Evolutionary conservation across 2,329 filamentous ascomycete species (phyloP).

Genomic region (Raffaelea ambrosiae): DNA sequence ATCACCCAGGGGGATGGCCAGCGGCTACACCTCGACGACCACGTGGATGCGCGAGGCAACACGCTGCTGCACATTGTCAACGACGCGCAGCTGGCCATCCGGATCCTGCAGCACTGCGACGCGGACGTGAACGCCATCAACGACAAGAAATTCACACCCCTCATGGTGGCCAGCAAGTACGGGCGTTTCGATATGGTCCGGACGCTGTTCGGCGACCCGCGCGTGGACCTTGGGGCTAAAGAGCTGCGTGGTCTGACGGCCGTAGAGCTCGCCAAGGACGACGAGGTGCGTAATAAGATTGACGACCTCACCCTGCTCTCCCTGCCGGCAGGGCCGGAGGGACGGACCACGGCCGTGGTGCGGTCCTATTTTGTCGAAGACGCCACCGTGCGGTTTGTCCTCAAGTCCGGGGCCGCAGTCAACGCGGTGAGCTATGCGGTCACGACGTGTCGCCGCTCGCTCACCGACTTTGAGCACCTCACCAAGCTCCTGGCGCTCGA

Average conservation of each 20-base stretch:
- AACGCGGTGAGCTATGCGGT: slow-evolving; percentile 78
- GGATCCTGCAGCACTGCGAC: slow-evolving; percentile 75
- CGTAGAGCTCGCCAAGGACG: slow-evolving; percentile 93
- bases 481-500: slow-evolving; percentile 76
- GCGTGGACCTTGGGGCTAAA: slow-evolving; percentile 76
- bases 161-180: slow-evolving; percentile 99
- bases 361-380: slow-evolving; percentile 97
- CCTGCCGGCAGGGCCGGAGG: slow-evolving; percentile 60
- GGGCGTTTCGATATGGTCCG: slow-evolving; percentile 90
- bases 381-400: slow-evolving; percentile 80
- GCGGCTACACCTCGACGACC: slow-evolving; percentile 83
- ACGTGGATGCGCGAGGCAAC: slow-evolving; percentile 88
- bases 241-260: slow-evolving; percentile 86
- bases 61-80: slow-evolving; percentile 94
- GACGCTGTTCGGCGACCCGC: slow-evolving; percentile 74
- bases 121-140: slow-evolving; percentile 95
- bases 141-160: slow-evolving; percentile 85
- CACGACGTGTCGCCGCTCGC: slow-evolving; percentile 82
- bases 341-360: slow-evolving; percentile 84
- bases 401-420: slow-evolving; percentile 90
- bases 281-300: slow-evolving; percentile 92
- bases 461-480: slow-evolving; percentile 86
- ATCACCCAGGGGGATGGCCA: slow-evolving; percentile 66
- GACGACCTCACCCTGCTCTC: slow-evolving; percentile 87
- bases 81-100: slow-evolving; percentile 65